A percentile compares a stretch with the other conserved stretches of the same genome.
These are phyloP conservation scores for Xylaria longipes DNA, from an alignment of 495 filamentous ascomycete genomes.

Conservation along the genomic window DNA sequence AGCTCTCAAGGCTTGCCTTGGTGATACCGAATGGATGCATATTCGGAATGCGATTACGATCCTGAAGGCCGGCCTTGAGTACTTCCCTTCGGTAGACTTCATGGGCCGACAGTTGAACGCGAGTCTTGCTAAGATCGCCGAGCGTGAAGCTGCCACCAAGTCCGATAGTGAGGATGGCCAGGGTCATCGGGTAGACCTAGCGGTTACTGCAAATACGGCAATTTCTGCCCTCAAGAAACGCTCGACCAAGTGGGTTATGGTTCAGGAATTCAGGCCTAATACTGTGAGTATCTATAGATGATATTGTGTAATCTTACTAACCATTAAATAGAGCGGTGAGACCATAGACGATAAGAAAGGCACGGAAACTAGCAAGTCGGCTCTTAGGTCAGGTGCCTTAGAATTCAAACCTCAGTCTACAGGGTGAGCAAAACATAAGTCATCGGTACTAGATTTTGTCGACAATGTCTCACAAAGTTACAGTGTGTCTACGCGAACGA, in stretches of 20 bases:
- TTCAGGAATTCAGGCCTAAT: slow-evolving; percentile 73
- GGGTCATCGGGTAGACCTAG: slow-evolving; percentile 77
- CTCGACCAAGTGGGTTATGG: slow-evolving; percentile 82
- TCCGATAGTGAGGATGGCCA: slow-evolving; percentile 70
- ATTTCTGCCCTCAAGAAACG: slow-evolving; percentile 81
- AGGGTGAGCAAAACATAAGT: slow-evolving; percentile 32
- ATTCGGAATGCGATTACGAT: slow-evolving; percentile 94
- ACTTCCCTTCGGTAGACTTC: slow-evolving; percentile 89
- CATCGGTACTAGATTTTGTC: background rate
- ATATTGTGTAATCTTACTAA: slow-evolving; percentile 31
- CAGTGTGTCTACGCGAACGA: slow-evolving; percentile 41
- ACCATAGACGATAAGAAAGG: slow-evolving; percentile 43
- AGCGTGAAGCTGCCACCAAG: slow-evolving; percentile 66
- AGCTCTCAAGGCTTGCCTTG: slow-evolving; percentile 79
- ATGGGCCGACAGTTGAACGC: slow-evolving; percentile 76
- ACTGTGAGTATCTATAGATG: slow-evolving; percentile 51
- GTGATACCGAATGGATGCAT: slow-evolving; percentile 91
- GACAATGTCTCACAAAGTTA: slow-evolving; percentile 37
- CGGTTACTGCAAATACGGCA: slow-evolving; percentile 84
- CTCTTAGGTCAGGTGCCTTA: slow-evolving; percentile 50
- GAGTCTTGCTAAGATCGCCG: slow-evolving; percentile 73
- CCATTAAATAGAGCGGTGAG: slow-evolving; percentile 44
- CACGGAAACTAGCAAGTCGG: slow-evolving; percentile 31
- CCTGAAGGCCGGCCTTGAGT: slow-evolving; percentile 77
- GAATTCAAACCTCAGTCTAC: slow-evolving; percentile 52